Evolutionary conservation across 1,284 basidiomycete genomes (phyloP), one percentile per base, ranked within the genome.

Genomic region (Pseudozyma tsukubaensis): DNA sequence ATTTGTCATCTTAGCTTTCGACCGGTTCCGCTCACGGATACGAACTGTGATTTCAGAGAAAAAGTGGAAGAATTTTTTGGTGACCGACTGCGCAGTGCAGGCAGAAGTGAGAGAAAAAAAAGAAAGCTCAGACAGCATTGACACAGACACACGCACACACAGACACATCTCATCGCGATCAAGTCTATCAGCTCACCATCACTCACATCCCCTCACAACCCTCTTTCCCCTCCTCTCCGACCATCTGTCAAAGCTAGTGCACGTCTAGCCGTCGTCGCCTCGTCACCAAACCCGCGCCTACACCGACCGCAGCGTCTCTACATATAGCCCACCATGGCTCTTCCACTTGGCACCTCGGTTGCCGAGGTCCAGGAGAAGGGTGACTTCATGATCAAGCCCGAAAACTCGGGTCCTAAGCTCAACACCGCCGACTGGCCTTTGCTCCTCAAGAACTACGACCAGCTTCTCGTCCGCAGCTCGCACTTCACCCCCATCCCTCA

Each of bases 361-460:
- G 75, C 72, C 40, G 67, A 77, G 61, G 64, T 44, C 35, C 82
- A 83, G 75, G 72, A 72, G 47, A 59, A 63, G 50, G 70, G 76
- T 55, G 85, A 85, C 69, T 86, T 83, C 68, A 79, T 84, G 77
- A 86, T 87, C 79, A 86, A 86, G 80, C 86, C 86, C 51, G 82
- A 85, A 59, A 82, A 81, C 63, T 65, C 75, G 14, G 83, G 85
- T 16, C 85, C 85, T 12, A 80, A 77, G 53, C 81, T 87, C 57
- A 93, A 97, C 86, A 98, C 96, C 34, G 94, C 94, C 2, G 89
- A 97, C 86, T 99, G 97, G 97, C 97, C 97, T 36, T 88, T 99
- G 34, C 89, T 99, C 12, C 89, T 99, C 74, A 99, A 98, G 89
- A 97, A 99, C 87, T 99, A 99, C 86, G 72, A 78, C 60, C 77